Conservation (phyloP, 805 yeast genomes). For the Wickerhamiella nectarea region DNA sequence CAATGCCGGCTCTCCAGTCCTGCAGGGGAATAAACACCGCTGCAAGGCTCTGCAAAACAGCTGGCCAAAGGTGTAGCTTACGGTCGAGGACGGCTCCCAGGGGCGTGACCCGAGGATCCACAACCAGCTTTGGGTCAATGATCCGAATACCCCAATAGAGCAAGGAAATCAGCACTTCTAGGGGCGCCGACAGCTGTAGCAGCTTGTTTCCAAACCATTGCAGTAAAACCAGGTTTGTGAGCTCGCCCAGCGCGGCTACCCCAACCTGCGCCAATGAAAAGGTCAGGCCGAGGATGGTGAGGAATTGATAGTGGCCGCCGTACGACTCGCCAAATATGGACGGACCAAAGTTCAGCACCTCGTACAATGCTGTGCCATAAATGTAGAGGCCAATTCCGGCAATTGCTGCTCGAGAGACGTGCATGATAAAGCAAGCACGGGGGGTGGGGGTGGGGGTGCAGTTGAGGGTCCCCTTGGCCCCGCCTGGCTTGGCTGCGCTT, state of each 20-base stretch:
- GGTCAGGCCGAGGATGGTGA: conserved; percentile 22
- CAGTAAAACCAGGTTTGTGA: conserved; percentile 18
- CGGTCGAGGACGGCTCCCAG: conserved; percentile 22
- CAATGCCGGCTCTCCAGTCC: conserved; percentile 19
- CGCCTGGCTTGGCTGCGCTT: too few species aligned
- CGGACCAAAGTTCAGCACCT: conserved; percentile 12
- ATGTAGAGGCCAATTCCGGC: conserved; percentile 13
- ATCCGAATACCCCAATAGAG: conserved; percentile 26
- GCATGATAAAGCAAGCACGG: background rate
- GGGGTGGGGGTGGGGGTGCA: too few species aligned
- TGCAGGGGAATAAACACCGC: conserved; percentile 21
- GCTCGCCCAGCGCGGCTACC: conserved; percentile 23
- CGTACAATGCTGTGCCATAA: conserved; percentile 15
- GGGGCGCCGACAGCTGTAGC: conserved; percentile 22
- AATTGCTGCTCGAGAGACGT: conserved; percentile 2
- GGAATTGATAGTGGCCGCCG: conserved; percentile 29
- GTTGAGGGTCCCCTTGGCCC: too few species aligned
- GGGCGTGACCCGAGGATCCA: conserved; percentile 20
- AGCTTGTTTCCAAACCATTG: conserved; percentile 16
- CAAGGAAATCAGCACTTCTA: conserved; percentile 23
- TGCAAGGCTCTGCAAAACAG: conserved; percentile 17
- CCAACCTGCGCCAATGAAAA: conserved; percentile 17
- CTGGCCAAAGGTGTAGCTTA: conserved; percentile 24
- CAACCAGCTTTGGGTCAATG: conserved; percentile 20
- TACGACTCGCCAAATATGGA: conserved; percentile 14